These are phyloP conservation scores for Ophiostoma perfectum DNA, from an alignment of 2,329 filamentous ascomycete genomes.

Conservation along the genomic window DNA sequence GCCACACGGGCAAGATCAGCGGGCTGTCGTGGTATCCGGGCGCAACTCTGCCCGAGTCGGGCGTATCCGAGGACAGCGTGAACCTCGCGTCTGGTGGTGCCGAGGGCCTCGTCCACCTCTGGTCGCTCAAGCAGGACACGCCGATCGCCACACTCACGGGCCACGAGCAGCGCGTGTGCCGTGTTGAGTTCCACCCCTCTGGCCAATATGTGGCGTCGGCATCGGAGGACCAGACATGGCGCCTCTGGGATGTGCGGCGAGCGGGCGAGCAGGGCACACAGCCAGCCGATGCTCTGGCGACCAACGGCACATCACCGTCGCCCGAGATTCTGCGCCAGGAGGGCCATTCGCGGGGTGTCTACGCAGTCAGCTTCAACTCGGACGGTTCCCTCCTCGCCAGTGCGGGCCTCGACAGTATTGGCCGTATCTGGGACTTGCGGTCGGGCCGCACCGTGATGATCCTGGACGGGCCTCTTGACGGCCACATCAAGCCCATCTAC, in stretches of 20 bases:
- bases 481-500: constrained; percentile 84
- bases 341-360: constrained; percentile 91
- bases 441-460: constrained; percentile 95
- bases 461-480: constrained; percentile 76
- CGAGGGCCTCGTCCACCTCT: constrained; percentile 81
- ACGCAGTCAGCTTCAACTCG: constrained; percentile 79
- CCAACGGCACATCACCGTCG: not conserved
- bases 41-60: constrained; percentile 65
- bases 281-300: not conserved
- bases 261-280: constrained; percentile 53
- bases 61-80: constrained; percentile 64
- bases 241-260: constrained; percentile 88
- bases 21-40: constrained; percentile 87
- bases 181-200: constrained; percentile 91
- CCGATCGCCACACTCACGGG: constrained; percentile 77
- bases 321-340: constrained; percentile 69
- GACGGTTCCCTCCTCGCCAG: constrained; percentile 88
- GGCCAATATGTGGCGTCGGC: constrained; percentile 86
- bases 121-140: constrained; percentile 82
- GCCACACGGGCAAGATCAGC: constrained; percentile 83
- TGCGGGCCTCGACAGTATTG: constrained; percentile 90
- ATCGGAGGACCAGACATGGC: constrained; percentile 94
- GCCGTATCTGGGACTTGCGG: constrained; percentile 89
- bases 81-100: constrained; percentile 89
- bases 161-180: constrained; percentile 80